Evolutionary conservation across 2,329 filamentous ascomycete species (phyloP).

Genomic region (Sphaerulina vaccinii): DNA sequence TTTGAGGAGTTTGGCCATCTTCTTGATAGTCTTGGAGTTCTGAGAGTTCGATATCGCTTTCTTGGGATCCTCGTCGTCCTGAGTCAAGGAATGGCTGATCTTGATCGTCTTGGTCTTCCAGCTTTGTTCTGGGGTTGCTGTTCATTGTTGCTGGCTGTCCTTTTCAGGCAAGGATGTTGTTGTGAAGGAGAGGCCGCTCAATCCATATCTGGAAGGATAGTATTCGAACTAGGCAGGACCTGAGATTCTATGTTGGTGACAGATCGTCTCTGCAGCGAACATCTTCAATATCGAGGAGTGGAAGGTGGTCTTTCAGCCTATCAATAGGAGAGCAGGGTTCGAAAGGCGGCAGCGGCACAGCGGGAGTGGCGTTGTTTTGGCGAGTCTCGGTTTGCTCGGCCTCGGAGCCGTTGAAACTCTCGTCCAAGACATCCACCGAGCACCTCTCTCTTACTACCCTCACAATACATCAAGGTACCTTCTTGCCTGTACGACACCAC

Average conservation of each 20-base stretch:
- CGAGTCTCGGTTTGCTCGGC: background rate
- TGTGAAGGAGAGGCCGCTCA: background rate
- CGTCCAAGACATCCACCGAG: background rate
- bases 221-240: background rate
- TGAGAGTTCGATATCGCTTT: slow-evolving; percentile 20
- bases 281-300: background rate
- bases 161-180: background rate
- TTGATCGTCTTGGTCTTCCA: slow-evolving; percentile 20
- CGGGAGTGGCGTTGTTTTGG: background rate
- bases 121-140: slow-evolving; percentile 15
- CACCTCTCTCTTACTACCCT: background rate
- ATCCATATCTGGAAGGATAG: background rate
- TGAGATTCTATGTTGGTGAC: background rate
- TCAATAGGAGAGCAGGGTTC: too few relatives aligned
- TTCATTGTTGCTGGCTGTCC: slow-evolving; percentile 17
- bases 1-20: slow-evolving; percentile 24
- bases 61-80: slow-evolving; percentile 20
- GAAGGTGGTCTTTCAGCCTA: background rate
- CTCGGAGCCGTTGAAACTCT: background rate
- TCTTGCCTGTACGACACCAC: background rate
- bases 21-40: slow-evolving; percentile 14
- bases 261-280: too few relatives aligned
- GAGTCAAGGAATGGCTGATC: slow-evolving; percentile 27
- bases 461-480: background rate
- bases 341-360: background rate